Evolutionary conservation across 345 rosid species (phyloP).

Genomic region (Hibiscus syriacus): DNA sequence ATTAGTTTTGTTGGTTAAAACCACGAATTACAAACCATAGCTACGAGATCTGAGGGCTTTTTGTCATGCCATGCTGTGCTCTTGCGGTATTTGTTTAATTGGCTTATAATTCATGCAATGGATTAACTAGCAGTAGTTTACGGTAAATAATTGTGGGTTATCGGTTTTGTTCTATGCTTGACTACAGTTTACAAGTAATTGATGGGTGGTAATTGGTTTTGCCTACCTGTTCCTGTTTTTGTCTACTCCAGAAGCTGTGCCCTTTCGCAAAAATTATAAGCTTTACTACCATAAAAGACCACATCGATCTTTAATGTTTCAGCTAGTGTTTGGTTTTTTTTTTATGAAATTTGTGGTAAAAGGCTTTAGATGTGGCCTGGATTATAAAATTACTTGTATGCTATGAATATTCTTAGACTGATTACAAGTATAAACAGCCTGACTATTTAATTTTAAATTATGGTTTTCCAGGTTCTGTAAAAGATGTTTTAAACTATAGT

Average conservation of each 20-base stretch:
- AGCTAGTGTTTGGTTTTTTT: too few species aligned
- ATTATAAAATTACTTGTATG: background rate
- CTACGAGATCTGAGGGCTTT: conserved; percentile 20
- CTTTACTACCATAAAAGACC: too few species aligned
- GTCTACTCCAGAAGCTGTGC: too few species aligned
- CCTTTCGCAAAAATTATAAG: too few species aligned
- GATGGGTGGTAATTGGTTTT: too few species aligned
- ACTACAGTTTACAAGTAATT: too few species aligned
- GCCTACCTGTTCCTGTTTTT: too few species aligned
- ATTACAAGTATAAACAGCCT: background rate
- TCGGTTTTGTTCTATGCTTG: background rate
- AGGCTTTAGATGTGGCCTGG: background rate
- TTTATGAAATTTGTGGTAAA: background rate
- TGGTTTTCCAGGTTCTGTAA: background rate
- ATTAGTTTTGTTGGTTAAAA: background rate
- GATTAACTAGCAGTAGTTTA: background rate
- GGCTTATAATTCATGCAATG: background rate
- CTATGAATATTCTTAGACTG: background rate
- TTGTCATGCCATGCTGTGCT: background rate
- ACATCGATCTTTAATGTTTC: too few species aligned
- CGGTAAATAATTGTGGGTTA: background rate
- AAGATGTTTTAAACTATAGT: background rate
- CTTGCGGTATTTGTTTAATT: background rate
- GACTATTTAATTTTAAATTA: background rate
- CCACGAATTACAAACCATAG: conserved; percentile 11